These are phyloP conservation scores for Oryza punctata DNA, from an alignment of 176 grass and related monocot genomes.

Conservation along the genomic window DNA sequence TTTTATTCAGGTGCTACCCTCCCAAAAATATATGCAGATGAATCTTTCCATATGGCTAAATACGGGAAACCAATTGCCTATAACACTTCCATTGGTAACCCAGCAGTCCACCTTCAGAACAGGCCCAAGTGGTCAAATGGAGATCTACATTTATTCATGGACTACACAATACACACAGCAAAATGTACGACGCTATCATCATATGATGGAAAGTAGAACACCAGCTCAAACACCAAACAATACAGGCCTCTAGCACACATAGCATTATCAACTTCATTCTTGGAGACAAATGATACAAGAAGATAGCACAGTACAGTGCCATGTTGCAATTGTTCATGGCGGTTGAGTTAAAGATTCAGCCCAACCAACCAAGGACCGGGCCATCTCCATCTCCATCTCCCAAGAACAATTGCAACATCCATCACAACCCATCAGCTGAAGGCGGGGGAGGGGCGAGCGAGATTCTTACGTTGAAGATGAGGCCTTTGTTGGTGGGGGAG, in stretches of 20 bases:
- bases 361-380: neutral
- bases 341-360: neutral
- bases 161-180: neutral
- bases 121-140: neutral
- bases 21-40: neutral
- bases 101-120: neutral
- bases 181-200: too few relatives aligned
- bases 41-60: neutral
- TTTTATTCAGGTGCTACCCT: neutral
- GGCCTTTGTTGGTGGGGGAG: conserved; percentile 47
- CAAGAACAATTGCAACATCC: neutral
- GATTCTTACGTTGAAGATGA: conserved; percentile 48
- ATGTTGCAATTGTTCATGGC: neutral
- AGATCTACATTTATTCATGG: neutral
- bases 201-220: neutral
- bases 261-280: neutral
- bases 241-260: neutral
- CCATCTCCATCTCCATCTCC: too few relatives aligned
- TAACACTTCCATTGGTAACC: too few relatives aligned
- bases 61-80: neutral
- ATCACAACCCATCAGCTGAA: conserved; percentile 1
- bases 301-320: neutral
- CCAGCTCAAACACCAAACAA: neutral
- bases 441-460: neutral
- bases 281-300: neutral